phyloP scores from a whole-genome alignment of 177 flowering plant genomes.

The Vitis hybrid region DNA sequence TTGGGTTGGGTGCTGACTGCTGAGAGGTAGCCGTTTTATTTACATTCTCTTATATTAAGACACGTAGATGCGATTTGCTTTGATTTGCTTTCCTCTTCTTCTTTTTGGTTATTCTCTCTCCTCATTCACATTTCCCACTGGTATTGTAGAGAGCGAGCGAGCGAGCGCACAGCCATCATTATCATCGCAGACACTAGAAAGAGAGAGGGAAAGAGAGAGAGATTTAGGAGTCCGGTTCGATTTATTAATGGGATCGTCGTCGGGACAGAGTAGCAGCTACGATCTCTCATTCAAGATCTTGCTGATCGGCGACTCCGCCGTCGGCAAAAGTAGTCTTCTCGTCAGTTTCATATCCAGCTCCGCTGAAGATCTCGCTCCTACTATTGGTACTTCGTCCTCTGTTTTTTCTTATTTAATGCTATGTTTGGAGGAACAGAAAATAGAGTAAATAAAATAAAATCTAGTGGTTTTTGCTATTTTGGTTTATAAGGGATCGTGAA shows the following conservation, averaged over 20 bases:
- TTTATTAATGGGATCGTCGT: conserved; percentile 49
- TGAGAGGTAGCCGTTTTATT: background rate
- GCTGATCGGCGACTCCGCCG: conserved; percentile 82
- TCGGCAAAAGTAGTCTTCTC: conserved; percentile 85
- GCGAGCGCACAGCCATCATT: conserved; percentile 4
- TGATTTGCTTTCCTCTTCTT: conserved; percentile 6
- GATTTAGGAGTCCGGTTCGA: background rate
- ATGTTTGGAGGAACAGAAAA: too few species aligned
- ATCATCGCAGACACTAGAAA: background rate
- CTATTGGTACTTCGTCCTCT: conserved; percentile 50
- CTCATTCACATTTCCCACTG: conserved; percentile 10
- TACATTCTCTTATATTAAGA: background rate
- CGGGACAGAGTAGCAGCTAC: conserved; percentile 40
- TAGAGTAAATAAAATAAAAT: too few species aligned
- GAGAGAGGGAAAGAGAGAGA: conserved; percentile 11
- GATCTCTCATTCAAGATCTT: conserved; percentile 87
- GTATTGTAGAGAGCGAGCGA: conserved; percentile 16
- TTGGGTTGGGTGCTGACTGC: background rate
- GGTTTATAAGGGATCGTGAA: too few species aligned
- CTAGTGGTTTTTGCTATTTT: too few species aligned
- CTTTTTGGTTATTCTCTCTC: background rate
- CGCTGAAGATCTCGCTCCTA: conserved; percentile 61
- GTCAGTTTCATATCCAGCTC: conserved; percentile 64
- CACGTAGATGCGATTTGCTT: conserved; percentile 11
- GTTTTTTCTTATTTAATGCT: background rate